Conservation (phyloP, 1,284 basidiomycete species). For the Austroboletus novae-zelandiae region DNA sequence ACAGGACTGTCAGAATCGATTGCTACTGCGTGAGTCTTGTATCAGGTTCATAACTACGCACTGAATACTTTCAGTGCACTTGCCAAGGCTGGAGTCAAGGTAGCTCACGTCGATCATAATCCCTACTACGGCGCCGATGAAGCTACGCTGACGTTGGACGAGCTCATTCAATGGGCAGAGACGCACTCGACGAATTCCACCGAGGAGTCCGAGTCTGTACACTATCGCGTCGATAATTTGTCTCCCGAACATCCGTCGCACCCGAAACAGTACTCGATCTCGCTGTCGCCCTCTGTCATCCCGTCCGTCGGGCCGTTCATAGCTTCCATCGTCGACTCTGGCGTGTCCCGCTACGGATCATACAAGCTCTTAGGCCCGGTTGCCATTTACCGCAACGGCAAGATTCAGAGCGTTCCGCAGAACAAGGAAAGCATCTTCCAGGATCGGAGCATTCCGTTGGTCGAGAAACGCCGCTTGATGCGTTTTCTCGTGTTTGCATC, state of each 20-base stretch:
- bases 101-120: constrained; percentile 87
- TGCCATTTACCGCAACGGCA: constrained; percentile 53
- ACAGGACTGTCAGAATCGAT: constrained; percentile 90
- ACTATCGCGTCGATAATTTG: constrained; percentile 43
- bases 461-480: constrained; percentile 92
- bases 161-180: constrained; percentile 72
- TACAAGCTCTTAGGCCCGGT: constrained; percentile 86
- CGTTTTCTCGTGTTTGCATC: constrained; percentile 84
- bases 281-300: constrained; percentile 80
- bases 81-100: constrained; percentile 81
- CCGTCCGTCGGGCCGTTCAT: constrained; percentile 82
- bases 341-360: constrained; percentile 87
- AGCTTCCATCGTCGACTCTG: constrained; percentile 76
- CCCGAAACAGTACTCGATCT: constrained; percentile 81
- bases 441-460: constrained; percentile 69
- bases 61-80: constrained; percentile 61
- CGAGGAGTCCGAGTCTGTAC: constrained; percentile 18
- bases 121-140: constrained; percentile 84
- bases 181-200: constrained; percentile 22
- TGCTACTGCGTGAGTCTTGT: constrained; percentile 72
- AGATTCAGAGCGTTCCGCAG: constrained; percentile 72
- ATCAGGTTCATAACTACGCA: background rate
- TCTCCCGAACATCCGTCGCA: constrained; percentile 47
- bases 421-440: constrained; percentile 96
- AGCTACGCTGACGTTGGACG: constrained; percentile 80